Percentiles rank a stretch among this genome's conserved stretches.
phyloP scores from a whole-genome alignment of 768 basidiomycete genomes.

The Kwoniella dendrophila region DNA sequence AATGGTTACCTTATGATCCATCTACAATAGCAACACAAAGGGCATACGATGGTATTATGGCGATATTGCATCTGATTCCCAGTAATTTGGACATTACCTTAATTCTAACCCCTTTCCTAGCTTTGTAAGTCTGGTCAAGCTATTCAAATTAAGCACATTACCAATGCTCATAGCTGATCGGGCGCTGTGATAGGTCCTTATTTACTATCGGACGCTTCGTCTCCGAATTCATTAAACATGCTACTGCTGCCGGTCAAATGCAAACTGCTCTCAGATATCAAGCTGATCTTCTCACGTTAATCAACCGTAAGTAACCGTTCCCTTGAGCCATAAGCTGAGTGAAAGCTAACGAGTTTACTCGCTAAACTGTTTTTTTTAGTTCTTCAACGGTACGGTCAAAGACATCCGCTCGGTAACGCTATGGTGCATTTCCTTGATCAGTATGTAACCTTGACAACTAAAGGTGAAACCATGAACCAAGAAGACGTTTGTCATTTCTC shows the following conservation, averaged over 20 bases:
- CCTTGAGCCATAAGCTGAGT: background rate
- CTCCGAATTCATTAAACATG: conserved; percentile 28
- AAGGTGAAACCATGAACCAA: background rate
- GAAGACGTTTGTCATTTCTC: background rate
- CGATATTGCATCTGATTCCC: conserved; percentile 39
- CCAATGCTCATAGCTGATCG: background rate
- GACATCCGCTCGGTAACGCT: conserved; percentile 26
- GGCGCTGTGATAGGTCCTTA: conserved; percentile 17
- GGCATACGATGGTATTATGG: conserved; percentile 34
- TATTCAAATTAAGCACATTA: too few species aligned
- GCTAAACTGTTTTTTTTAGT: background rate
- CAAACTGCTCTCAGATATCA: conserved; percentile 28
- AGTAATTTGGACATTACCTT: conserved; percentile 40
- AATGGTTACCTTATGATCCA: conserved; percentile 13
- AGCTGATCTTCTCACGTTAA: conserved; percentile 32
- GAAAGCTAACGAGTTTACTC: background rate
- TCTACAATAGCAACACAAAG: conserved; percentile 11
- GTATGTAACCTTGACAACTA: conserved; percentile 9
- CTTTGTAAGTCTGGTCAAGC: conserved; percentile 29
- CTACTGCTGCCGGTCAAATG: conserved; percentile 15
- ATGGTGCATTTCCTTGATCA: conserved; percentile 23
- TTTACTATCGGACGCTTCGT: conserved; percentile 32
- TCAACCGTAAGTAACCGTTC: conserved; percentile 29
- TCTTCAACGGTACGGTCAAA: conserved; percentile 12
- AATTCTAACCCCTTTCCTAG: conserved; percentile 29